These are phyloP conservation scores for Mrakia frigida DNA, from an alignment of 768 basidiomycete genomes.

Conservation along the genomic window DNA sequence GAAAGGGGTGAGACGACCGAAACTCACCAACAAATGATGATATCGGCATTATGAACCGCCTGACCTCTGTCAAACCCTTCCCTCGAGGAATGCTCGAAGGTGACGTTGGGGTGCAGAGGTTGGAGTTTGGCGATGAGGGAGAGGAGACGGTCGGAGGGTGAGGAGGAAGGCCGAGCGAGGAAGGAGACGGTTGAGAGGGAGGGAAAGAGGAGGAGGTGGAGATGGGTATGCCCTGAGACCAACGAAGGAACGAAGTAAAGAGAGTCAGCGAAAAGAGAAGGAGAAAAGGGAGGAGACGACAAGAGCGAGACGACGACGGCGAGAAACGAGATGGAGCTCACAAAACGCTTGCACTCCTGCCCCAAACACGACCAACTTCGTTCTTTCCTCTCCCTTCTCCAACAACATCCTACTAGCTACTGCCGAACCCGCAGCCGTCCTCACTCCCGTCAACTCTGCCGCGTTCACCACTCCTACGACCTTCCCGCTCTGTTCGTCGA, in stretches of 20 bases:
- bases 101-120: slow-evolving; percentile 28
- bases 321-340: no score
- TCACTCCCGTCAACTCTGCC: slow-evolving; percentile 50
- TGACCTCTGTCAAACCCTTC: slow-evolving; percentile 1
- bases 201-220: slow-evolving; percentile 58
- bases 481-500: slow-evolving; percentile 64
- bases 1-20: no score
- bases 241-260: slow-evolving; percentile 25
- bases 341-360: slow-evolving; percentile 65
- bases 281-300: slow-evolving; percentile 34
- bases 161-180: slow-evolving; percentile 56
- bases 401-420: slow-evolving; percentile 22
- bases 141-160: slow-evolving; percentile 44
- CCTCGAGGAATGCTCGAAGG: background rate
- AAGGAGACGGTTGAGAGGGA: slow-evolving; percentile 56
- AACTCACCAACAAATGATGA: slow-evolving; percentile 46
- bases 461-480: slow-evolving; percentile 76
- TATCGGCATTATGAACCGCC: slow-evolving; percentile 34
- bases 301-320: slow-evolving; percentile 40
- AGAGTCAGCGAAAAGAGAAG: slow-evolving; percentile 27
- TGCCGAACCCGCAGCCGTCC: slow-evolving; percentile 36
- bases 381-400: background rate
- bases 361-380: slow-evolving; percentile 61
- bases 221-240: slow-evolving; percentile 53
- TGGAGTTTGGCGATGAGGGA: slow-evolving; percentile 32